These are phyloP conservation scores for Tetracladium maxilliforme DNA, from an alignment of 2,329 filamentous ascomycete species.

Conservation along the genomic window DNA sequence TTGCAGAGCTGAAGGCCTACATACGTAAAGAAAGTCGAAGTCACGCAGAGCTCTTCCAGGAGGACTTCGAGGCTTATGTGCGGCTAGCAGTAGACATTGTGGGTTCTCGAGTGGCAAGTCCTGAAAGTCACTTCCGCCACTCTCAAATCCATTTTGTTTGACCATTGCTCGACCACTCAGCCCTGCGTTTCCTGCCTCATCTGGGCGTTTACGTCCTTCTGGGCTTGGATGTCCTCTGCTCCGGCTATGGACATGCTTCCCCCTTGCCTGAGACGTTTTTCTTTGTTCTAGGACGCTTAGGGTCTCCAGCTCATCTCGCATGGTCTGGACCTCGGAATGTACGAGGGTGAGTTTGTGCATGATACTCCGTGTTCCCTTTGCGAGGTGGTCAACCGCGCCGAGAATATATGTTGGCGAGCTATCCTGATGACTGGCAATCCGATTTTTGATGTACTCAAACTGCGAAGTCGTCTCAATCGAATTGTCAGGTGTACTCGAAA, in stretches of 20 bases:
- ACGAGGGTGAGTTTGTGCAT: slow-evolving; percentile 2
- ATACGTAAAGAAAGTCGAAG: slow-evolving; percentile 10
- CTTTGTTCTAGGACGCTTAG: not conserved
- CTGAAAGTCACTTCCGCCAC: slow-evolving; percentile 4
- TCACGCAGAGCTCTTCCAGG: slow-evolving; percentile 4
- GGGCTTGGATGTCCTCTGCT: too few relatives aligned
- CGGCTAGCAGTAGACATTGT: slow-evolving; percentile 4
- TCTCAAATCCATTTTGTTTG: too few relatives aligned
- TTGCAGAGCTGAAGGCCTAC: slow-evolving; percentile 11
- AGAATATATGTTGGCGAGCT: slow-evolving; percentile 5
- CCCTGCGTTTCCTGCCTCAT: too few relatives aligned
- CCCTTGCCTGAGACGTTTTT: slow-evolving; percentile 2
- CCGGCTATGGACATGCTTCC: too few relatives aligned
- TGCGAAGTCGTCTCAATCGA: slow-evolving; percentile 1
- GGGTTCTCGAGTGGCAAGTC: slow-evolving; percentile 3
- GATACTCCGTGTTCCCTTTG: slow-evolving; percentile 4
- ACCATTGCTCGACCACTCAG: too few relatives aligned
- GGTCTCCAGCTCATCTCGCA: slow-evolving; percentile 1
- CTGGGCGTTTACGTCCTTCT: too few relatives aligned
- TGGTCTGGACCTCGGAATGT: not conserved
- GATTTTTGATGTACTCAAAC: slow-evolving; percentile 4
- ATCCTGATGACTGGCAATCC: slow-evolving; percentile 4
- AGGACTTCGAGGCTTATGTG: slow-evolving; percentile 3
- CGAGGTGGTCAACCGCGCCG: slow-evolving; percentile 5
- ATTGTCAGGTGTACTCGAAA: slow-evolving; percentile 5